Percentiles rank a stretch among this genome's conserved stretches.
phyloP scores from a whole-genome alignment of 148 eudicot species.

The Cornus florida region DNA sequence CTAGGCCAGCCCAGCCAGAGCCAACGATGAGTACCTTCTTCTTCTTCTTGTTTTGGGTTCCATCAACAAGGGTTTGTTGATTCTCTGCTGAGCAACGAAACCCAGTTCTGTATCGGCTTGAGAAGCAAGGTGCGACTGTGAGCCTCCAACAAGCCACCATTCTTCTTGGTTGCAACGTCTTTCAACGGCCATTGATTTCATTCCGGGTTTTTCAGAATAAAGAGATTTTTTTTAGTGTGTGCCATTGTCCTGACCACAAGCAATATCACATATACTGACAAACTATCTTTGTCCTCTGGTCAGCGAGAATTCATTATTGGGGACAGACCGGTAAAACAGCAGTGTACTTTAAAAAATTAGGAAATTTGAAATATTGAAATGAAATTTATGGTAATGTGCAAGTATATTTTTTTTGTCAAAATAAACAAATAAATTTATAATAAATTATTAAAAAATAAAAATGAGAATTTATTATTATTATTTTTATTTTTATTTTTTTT shows the following conservation, averaged over 20 bases:
- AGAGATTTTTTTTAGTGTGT: no score
- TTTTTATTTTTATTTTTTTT: no score
- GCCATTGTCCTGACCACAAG: background rate
- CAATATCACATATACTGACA: background rate
- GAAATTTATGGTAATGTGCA: no score
- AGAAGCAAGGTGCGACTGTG: constrained; percentile 16
- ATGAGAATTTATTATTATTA: no score
- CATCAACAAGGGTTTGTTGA: constrained; percentile 15
- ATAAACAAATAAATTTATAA: no score
- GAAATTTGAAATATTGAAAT: no score
- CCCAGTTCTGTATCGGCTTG: constrained; percentile 20
- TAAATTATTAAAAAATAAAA: no score
- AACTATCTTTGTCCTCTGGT: background rate
- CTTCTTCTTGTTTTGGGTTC: constrained; percentile 24
- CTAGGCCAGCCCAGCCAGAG: constrained; percentile 85
- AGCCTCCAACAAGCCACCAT: constrained; percentile 25
- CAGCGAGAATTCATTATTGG: no score
- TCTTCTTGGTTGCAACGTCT: background rate
- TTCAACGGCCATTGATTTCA: background rate
- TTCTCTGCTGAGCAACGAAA: constrained; percentile 48
- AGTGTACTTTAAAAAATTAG: no score
- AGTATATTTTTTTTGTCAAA: no score
- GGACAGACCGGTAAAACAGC: no score
- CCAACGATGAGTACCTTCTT: constrained; percentile 68
- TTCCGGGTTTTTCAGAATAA: background rate